Evolutionary conservation across 1,139 yeast species (phyloP), one percentile per base, ranked within the genome.

Genomic region (Candida freyschussii): DNA sequence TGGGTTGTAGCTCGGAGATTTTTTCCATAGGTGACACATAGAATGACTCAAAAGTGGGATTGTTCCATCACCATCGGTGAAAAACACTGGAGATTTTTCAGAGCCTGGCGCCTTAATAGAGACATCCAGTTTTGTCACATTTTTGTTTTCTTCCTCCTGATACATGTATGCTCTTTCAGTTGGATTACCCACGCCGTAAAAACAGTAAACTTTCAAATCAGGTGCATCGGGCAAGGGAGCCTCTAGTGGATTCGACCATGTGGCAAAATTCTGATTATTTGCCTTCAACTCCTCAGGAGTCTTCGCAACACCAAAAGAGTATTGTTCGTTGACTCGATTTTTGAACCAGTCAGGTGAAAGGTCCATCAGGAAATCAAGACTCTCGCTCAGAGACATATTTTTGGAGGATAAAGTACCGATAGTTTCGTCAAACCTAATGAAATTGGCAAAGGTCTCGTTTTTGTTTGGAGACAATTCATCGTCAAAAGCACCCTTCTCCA

Each of bases 1-100:
- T 1, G 98, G 98, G 55, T 91, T 91, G 64, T 73, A 89, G 23
- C 33, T 30, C 39, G 82, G 69, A 26, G 84, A 77, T 23, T 57
- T 61, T 48, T 81, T 78, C 97, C 97, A 89, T 52, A 83, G 80
- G 52, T 89, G 96, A 48, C 76, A 71, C 70, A 74, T 72, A 4
- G 85, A 52, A 50, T 91, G 97, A 2, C 96, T 80, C 46, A 87
- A 59, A 15, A 91, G 56, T 6, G 96, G 85, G 6, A 91, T 85
- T 0, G 98, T 91, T 3, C 98, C 98, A 55, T 91, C 98, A 15
- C 98, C 98, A 53, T 91, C 96, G 1, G 95, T 84, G 54, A 85
- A 67, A 26, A 68, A 68, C 1, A 91, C 96, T 0, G 94, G 73
- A 53, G 47, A 57, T 49, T 45, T 60, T 2, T 76, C 78, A 4